Evolutionary conservation across 768 basidiomycete species (phyloP), one percentile per base, ranked within the genome.

Genomic region (Amanita molliuscula): DNA sequence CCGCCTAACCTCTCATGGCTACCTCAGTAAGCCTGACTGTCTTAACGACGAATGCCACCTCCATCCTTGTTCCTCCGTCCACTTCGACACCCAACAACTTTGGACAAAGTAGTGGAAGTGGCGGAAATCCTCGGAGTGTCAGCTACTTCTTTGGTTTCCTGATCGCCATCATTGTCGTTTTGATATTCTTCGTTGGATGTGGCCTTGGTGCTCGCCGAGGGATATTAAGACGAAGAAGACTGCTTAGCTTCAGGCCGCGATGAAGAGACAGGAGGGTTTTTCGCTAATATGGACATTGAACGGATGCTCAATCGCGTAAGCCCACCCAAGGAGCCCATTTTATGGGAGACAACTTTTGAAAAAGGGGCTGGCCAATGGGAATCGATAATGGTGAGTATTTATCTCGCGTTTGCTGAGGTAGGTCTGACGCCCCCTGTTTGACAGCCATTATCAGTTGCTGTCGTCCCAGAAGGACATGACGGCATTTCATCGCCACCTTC

Each of bases 111-210:
- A 7, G 44, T 46, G 18, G 44, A 34, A 23, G 31, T 29, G 35
- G 36, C 25, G 54, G 49, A 13, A 54, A 54, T 52, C 51, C 56
- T 29, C 65, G 65, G 31, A 68, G 70, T 6, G 68, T 71, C 18
- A 73, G 63, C 54, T 73, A 74, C 58, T 76, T 75, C 59, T 75
- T 75, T 51, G 76, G 76, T 3, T 76, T 77, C 54, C 69, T 77
- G 53, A 70, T 76, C 57, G 67, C 73, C 20, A 73, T 77, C 55
- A 63, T 73, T 51, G 64, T 68, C 1, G 65, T 77, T 40, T 59
- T 80, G 25, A 62, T 79, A 40, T 58, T 79, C 43, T 78, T 79
- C 47, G 62, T 78, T 7, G 72, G 67, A 3, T 78, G 76, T 44
- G 76, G 75, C 6, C 55, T 80, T 13, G 65, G 71, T 43, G 70